Percentiles rank a stretch among this genome's conserved stretches.
phyloP scores from a whole-genome alignment of 2,329 filamentous ascomycete genomes.

The Verticillium longisporum region DNA sequence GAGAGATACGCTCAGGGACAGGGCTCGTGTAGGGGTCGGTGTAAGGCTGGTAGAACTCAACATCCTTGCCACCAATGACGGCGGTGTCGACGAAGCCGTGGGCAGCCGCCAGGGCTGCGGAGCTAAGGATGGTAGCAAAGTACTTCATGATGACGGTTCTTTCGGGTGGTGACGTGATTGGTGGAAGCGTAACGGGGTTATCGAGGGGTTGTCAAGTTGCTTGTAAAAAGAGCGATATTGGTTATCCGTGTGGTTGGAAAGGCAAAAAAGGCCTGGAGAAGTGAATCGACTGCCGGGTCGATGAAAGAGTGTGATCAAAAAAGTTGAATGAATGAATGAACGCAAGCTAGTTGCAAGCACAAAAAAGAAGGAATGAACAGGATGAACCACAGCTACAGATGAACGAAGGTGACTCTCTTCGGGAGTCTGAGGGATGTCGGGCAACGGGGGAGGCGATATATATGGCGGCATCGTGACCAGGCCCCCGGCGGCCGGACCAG shows the following conservation, averaged over 20 bases:
- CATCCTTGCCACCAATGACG: conserved; percentile 30
- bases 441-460: not conserved
- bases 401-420: conserved; percentile 1
- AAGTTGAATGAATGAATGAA: conserved; percentile 1
- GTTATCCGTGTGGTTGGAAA: not conserved
- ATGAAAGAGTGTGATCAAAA: conserved; percentile 2
- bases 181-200: not conserved
- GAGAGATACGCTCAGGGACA: conserved; percentile 43
- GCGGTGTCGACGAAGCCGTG: conserved; percentile 42
- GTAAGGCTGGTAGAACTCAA: conserved; percentile 29
- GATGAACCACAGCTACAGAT: conserved; percentile 3
- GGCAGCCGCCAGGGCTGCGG: conserved; percentile 34
- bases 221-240: not conserved
- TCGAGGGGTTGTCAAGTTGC: not conserved
- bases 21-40: conserved; percentile 33
- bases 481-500: not conserved
- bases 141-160: conserved; percentile 10
- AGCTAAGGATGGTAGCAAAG: conserved; percentile 15
- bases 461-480: not conserved
- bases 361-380: conserved; percentile 3
- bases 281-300: conserved; percentile 2
- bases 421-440: not conserved
- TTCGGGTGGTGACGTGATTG: not conserved
- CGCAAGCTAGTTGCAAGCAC: not conserved
- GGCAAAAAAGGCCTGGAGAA: not conserved